Evolutionary conservation across 139 green algal genomes (phyloP), one percentile per base, ranked within the genome.

Genomic region (Desmodesmus armatus): DNA sequence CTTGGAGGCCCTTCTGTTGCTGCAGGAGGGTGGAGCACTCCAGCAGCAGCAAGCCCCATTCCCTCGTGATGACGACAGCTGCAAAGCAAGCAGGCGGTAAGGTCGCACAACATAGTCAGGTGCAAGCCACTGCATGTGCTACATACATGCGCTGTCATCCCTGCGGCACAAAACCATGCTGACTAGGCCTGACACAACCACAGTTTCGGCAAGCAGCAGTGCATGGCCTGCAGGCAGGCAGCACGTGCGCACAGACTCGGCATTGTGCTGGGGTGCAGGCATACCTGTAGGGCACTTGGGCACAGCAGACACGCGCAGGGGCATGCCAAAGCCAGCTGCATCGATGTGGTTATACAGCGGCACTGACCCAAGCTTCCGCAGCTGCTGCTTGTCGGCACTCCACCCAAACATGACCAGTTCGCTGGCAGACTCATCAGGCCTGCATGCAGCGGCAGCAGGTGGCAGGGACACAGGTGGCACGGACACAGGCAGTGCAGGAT

Each of bases 401-500:
- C 77, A 84, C 2, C 40, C 37, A 35, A 75, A 51, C 25, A 84
- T 6, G 37, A 63, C 19, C 55, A 84, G 53, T 43, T 84, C 77
- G 27, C 75, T 82, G 15, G 23, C 53, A 53, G 11, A 31, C 33
- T 82, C 75, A 11, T 25, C 75, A 49, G 33, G 35, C 75, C 75
- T 82, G 51, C 31, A 51, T 9, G 23, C 5, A n/a, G n/a, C 27
- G n/a, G 62, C 62, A 71, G 62, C 11, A 41, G 62, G 62, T 23
- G 29, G 62, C 11, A 35, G 29, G 62, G n/a, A 19, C 17, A 58
- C 17, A 23, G 47, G 47, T 58, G 47, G 47, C 13, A 41, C 27
- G 15, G n/a, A 49, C 9, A 75, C 37, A 47, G 66, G 31, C 25
- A 31, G 66, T 41, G 33, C 66, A 75, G 25, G 66, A n/a, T 75